Evolutionary conservation across 148 eudicot species (phyloP).

Genomic region (Arctostaphylos glauca): DNA sequence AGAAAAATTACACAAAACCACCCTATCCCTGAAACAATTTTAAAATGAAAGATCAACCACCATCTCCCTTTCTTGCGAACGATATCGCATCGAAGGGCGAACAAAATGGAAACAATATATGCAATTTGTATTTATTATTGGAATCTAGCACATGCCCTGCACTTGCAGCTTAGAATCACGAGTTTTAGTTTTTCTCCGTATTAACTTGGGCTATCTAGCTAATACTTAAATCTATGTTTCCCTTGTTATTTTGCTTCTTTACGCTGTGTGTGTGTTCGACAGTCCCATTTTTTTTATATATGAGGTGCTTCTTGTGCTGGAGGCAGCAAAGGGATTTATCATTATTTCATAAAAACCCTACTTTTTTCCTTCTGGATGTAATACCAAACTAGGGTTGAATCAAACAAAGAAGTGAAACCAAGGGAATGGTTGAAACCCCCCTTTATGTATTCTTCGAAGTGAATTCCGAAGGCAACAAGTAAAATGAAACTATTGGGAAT

Average conservation of each 20-base stretch:
- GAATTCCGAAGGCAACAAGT: neutral
- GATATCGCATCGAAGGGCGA: too few relatives aligned
- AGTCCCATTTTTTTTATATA: neutral
- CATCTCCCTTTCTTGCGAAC: too few relatives aligned
- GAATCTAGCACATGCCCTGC: neutral
- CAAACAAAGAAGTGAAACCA: neutral
- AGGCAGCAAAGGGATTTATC: neutral
- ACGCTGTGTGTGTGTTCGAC: too few relatives aligned
- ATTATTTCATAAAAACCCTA: neutral
- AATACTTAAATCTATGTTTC: neutral
- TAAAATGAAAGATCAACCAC: too few relatives aligned
- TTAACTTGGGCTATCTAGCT: neutral
- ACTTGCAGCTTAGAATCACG: neutral
- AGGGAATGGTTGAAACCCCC: neutral
- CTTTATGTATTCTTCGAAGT: neutral
- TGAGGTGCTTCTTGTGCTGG: conserved; percentile 5
- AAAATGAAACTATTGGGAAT: neutral
- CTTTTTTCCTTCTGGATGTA: neutral
- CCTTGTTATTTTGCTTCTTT: neutral
- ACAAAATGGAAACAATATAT: too few relatives aligned
- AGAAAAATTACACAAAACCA: too few relatives aligned
- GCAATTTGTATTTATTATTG: neutral
- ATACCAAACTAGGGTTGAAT: neutral
- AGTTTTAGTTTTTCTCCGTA: neutral
- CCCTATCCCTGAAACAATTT: too few relatives aligned